Conservation (phyloP, 2,329 filamentous ascomycete species). For the Phialophora tarda region DNA sequence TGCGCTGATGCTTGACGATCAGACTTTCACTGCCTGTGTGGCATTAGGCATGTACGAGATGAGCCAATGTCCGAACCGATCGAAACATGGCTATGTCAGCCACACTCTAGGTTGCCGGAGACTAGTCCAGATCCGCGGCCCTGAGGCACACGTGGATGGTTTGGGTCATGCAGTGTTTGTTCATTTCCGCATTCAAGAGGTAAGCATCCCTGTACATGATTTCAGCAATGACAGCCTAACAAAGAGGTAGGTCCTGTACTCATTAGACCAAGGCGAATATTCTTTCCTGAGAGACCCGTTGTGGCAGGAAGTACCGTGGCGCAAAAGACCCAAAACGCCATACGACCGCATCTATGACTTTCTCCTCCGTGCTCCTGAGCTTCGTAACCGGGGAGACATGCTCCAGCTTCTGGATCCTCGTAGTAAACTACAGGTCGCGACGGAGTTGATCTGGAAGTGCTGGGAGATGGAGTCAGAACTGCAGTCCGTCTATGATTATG, state of each 20-base stretch:
- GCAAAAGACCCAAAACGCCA: slow-evolving; percentile 38
- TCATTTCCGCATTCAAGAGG: slow-evolving; percentile 41
- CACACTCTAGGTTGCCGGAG: slow-evolving; percentile 45
- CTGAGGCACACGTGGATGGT: slow-evolving; percentile 43
- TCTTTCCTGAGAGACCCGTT: slow-evolving; percentile 42
- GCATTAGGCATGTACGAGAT: slow-evolving; percentile 46
- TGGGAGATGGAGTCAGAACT: slow-evolving; percentile 43
- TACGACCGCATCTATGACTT: slow-evolving; percentile 44
- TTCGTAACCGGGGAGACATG: slow-evolving; percentile 37
- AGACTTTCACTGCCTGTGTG: slow-evolving; percentile 47
- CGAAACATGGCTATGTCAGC: slow-evolving; percentile 42
- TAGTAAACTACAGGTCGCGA: slow-evolving; percentile 29
- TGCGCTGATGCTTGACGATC: slow-evolving; percentile 44
- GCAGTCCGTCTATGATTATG: slow-evolving; percentile 38
- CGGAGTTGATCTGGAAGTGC: slow-evolving; percentile 39
- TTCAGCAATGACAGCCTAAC: background rate
- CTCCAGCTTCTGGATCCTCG: slow-evolving; percentile 32
- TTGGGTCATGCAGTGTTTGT: slow-evolving; percentile 46
- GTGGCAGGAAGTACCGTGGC: slow-evolving; percentile 46
- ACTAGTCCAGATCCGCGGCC: slow-evolving; percentile 45
- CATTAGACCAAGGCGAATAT: slow-evolving; percentile 37
- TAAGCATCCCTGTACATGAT: slow-evolving; percentile 26
- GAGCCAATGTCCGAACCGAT: slow-evolving; percentile 45
- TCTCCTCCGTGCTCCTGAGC: slow-evolving; percentile 40
- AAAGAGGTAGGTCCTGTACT: slow-evolving; percentile 43